Conservation (phyloP, 1,284 basidiomycete genomes). For the Pseudozyma tsukubaensis region DNA sequence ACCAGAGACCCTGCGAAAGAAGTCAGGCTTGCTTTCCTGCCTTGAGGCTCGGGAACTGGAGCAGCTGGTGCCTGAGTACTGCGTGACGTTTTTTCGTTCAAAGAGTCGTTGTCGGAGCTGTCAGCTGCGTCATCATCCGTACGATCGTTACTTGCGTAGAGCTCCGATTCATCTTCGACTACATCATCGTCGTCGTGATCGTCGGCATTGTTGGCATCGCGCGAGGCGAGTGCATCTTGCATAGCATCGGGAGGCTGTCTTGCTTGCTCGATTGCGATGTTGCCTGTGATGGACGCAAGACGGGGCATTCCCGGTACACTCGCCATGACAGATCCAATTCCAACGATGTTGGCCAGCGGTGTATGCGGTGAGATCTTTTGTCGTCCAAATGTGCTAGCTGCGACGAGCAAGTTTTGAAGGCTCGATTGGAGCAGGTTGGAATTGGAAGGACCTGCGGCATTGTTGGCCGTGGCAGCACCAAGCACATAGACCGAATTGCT, state of each 20-base stretch:
- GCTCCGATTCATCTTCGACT: conserved; percentile 5
- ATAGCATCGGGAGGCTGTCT: conserved; percentile 71
- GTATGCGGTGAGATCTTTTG: conserved; percentile 55
- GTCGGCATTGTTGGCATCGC: conserved; percentile 58
- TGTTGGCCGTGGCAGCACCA: conserved; percentile 16
- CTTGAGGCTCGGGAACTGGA: conserved; percentile 8
- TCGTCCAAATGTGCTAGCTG: conserved; percentile 21
- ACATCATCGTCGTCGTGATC: conserved; percentile 69
- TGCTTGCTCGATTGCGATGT: conserved; percentile 87
- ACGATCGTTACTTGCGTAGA: conserved; percentile 25
- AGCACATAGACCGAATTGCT: conserved; percentile 37
- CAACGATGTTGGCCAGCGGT: conserved; percentile 79
- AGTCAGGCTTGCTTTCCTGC: conserved; percentile 19
- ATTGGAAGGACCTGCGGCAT: conserved; percentile 30
- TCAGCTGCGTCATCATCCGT: conserved; percentile 40
- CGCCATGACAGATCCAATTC: conserved; percentile 84
- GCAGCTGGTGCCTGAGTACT: background rate
- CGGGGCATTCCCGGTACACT: conserved; percentile 81
- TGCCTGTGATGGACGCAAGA: conserved; percentile 79
- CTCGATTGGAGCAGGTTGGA: conserved; percentile 28
- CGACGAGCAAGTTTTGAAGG: conserved; percentile 64
- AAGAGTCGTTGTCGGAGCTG: conserved; percentile 42
- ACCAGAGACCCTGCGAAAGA: conserved; percentile 31
- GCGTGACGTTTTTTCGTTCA: conserved; percentile 15
- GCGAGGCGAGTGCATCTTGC: conserved; percentile 31